Evolutionary conservation across 768 basidiomycete genomes (phyloP), one percentile per base, ranked within the genome.

Genomic region (Macrolepiota dolichaula): DNA sequence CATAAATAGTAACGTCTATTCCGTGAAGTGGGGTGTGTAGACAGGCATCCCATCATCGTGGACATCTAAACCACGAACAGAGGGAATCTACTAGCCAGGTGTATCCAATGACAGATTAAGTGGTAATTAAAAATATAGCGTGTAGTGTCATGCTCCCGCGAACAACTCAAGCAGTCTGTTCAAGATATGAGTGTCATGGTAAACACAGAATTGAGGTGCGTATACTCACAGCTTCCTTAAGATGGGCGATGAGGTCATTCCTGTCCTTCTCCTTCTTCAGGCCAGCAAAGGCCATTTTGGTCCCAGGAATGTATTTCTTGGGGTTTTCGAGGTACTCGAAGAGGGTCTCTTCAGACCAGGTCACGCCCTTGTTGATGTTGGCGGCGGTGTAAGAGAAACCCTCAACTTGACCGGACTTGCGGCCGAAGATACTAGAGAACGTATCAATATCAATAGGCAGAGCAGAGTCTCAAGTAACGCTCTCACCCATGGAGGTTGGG

Each of bases 211-310:
- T 7, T 22, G 19, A 3, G 79, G n/a, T n/a, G n/a, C n/a, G n/a
- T 15, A n/a, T n/a, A 50, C 89, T 64, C 70, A 92, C 91, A 58
- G 84, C 71, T 55, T 87, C 84, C 81, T 91, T 91, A 69, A 96
- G 81, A 73, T 81, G 86, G 61, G 94, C 86, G 70, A 98, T 84
- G 69, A 98, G 87, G 79, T 98, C 96, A 73, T 87, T 91, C 79
- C 96, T 88, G 75, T 98, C 96, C 84, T 95, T 94, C 10, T 93
- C 93, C 86, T 98, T 98, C 89, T 98, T 98, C 73, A 98, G 78
- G 70, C 96, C 96, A 66, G 95, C 94, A 68, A 97, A 98, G 61
- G 95, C 96, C 96, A 98, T 98, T 81, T 96, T 97, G 54, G 96
- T 97, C 51, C 96, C 95, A 40, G 93, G 93, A 66, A 96, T 96